Percentiles rank a stretch among this genome's conserved stretches.
Conservation (phyloP, 176 grass and related monocot species). For the Musa beccarii region DNA sequence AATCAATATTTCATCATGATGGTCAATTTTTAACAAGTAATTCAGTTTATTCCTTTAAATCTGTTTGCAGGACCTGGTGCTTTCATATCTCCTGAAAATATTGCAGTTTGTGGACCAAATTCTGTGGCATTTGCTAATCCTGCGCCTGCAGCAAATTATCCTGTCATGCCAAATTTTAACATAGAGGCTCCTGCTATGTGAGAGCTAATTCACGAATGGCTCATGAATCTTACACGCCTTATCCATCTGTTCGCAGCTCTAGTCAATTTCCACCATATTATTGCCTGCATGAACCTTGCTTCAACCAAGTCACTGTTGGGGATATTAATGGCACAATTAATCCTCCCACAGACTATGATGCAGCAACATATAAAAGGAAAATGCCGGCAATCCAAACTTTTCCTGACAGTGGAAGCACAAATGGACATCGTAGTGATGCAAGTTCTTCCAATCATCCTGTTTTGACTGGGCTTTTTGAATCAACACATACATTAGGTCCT, state of each 20-base stretch:
- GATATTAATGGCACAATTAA: background rate
- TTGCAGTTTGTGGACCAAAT: background rate
- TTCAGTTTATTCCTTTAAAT: background rate
- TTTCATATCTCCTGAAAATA: background rate
- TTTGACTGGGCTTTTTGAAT: background rate
- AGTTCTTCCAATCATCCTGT: background rate
- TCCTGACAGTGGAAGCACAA: background rate
- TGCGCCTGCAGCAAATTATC: background rate
- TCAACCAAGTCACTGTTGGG: background rate
- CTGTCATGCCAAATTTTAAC: background rate
- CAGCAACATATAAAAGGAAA: conserved; percentile 11
- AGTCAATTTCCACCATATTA: background rate
- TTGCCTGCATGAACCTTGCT: conserved; percentile 9
- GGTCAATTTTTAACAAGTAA: background rate
- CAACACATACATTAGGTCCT: background rate
- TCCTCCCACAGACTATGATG: background rate
- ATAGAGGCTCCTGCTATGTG: conserved; percentile 4
- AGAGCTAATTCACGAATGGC: background rate
- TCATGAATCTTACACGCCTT: background rate
- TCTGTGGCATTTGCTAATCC: background rate
- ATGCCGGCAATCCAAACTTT: background rate
- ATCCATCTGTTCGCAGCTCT: conserved; percentile 1
- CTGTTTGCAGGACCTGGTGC: background rate
- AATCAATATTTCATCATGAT: background rate
- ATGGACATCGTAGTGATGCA: background rate